A percentile compares a stretch with the other conserved stretches of the same genome.
Conservation (phyloP, 805 yeast genomes). For the Teunomyces panamensis region DNA sequence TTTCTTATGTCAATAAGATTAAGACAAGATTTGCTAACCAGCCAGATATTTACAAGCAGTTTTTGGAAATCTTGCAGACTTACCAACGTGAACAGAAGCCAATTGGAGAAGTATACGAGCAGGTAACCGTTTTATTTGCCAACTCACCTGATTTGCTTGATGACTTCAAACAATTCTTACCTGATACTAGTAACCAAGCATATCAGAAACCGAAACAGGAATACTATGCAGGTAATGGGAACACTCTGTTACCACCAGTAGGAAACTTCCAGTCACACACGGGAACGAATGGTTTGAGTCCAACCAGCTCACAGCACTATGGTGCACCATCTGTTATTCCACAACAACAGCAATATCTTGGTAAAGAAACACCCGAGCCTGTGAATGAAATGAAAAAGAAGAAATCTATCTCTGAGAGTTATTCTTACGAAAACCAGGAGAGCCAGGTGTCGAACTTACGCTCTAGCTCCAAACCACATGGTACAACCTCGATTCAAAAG, state of each 20-base stretch:
- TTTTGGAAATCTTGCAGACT: slow-evolving; percentile 91
- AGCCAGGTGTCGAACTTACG: slow-evolving; percentile 50
- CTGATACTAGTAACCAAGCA: slow-evolving; percentile 62
- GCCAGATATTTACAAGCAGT: slow-evolving; percentile 94
- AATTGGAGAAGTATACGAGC: slow-evolving; percentile 91
- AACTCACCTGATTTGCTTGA: slow-evolving; percentile 93
- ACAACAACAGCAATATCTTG: slow-evolving; percentile 7
- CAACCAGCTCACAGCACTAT: slow-evolving; percentile 18
- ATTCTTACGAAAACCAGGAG: slow-evolving; percentile 37
- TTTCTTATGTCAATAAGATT: slow-evolving; percentile 92
- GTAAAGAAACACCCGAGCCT: slow-evolving; percentile 8
- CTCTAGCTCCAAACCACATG: slow-evolving; percentile 17
- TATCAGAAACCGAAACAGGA: slow-evolving; percentile 23
- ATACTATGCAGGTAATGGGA: slow-evolving; percentile 26
- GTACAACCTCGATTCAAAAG: slow-evolving; percentile 7
- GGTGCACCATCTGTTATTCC: slow-evolving; percentile 11
- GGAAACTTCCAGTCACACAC: slow-evolving; percentile 74
- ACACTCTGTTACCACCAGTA: slow-evolving; percentile 75
- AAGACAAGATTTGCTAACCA: slow-evolving; percentile 90
- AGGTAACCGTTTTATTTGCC: slow-evolving; percentile 82
- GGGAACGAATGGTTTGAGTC: slow-evolving; percentile 17
- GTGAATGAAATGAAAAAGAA: slow-evolving; percentile 15
- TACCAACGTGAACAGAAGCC: slow-evolving; percentile 96
- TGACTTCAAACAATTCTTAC: slow-evolving; percentile 93
- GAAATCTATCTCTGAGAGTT: slow-evolving; percentile 27